phyloP scores from a whole-genome alignment of 805 yeast genomes.

The Saturnispora besseyi region DNA sequence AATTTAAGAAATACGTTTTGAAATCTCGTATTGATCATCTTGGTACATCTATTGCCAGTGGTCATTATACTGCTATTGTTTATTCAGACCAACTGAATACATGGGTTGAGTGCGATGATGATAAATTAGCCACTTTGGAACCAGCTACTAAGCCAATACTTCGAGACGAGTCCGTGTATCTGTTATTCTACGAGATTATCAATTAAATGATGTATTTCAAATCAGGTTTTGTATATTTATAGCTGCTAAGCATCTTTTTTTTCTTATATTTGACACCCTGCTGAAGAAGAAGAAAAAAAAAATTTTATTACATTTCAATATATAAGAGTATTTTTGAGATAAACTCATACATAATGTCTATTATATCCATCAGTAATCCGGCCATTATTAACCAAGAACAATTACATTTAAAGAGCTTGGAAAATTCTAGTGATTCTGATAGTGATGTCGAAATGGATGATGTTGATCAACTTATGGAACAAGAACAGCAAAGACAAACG shows the following conservation, averaged over 20 bases:
- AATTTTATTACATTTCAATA: not conserved
- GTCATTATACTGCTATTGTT: slow-evolving; percentile 67
- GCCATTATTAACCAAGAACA: slow-evolving; percentile 10
- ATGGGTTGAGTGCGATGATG: slow-evolving; percentile 78
- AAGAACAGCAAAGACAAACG: slow-evolving; percentile 5
- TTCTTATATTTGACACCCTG: not conserved
- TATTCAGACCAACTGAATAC: slow-evolving; percentile 36
- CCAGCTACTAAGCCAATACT: slow-evolving; percentile 30
- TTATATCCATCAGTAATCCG: slow-evolving; percentile 24
- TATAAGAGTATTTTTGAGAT: not conserved
- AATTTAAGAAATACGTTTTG: slow-evolving; percentile 41
- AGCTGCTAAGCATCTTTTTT: not conserved
- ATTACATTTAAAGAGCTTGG: slow-evolving; percentile 1
- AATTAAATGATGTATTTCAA: not conserved
- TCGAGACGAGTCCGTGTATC: slow-evolving; percentile 51
- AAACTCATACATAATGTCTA: slow-evolving; percentile 12
- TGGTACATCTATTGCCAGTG: slow-evolving; percentile 55
- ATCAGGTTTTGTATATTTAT: not conserved
- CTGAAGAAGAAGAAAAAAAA: not conserved
- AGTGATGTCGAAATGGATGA: slow-evolving; percentile 19
- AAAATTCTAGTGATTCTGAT: slow-evolving; percentile 17
- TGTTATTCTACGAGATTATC: slow-evolving; percentile 43
- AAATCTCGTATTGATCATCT: slow-evolving; percentile 62
- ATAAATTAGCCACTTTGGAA: slow-evolving; percentile 37
- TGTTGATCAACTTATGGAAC: slow-evolving; percentile 10